Evolutionary conservation across 2,329 filamentous ascomycete genomes (phyloP).

Genomic region (Alternaria novae-zelandiae): DNA sequence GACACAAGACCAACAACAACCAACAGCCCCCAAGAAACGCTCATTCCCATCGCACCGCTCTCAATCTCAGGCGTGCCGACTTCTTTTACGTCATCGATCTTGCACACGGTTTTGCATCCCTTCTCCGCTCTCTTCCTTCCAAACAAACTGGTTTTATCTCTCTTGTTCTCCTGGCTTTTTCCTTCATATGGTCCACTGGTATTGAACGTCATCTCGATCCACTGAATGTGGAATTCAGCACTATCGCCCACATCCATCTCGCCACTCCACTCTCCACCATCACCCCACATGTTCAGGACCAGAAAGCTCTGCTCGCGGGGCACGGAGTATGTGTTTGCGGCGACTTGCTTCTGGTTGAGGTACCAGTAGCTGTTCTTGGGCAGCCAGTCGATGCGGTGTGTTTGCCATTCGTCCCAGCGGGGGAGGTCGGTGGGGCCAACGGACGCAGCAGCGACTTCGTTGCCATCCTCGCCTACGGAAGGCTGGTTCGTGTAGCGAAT

Average conservation of each 20-base stretch:
- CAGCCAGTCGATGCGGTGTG: constrained; percentile 67
- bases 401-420: constrained; percentile 63
- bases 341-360: constrained; percentile 58
- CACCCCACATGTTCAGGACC: constrained; percentile 67
- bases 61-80: constrained; percentile 45
- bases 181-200: constrained; percentile 45
- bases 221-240: constrained; percentile 66
- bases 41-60: constrained; percentile 17
- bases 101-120: constrained; percentile 45
- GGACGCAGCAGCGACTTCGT: constrained; percentile 57
- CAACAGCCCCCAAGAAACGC: constrained; percentile 39
- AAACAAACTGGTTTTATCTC: constrained; percentile 17
- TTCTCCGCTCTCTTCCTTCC: constrained; percentile 32
- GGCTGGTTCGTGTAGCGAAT: constrained; percentile 68
- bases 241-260: constrained; percentile 60
- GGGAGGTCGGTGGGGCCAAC: constrained; percentile 57
- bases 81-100: constrained; percentile 45
- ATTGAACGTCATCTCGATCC: constrained; percentile 66
- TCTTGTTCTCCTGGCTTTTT: constrained; percentile 18
- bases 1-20: constrained; percentile 29
- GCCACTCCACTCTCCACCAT: constrained; percentile 66
- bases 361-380: constrained; percentile 62
- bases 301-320: constrained; percentile 61
- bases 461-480: constrained; percentile 54
- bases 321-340: constrained; percentile 62